These are phyloP conservation scores for Leersia perrieri DNA, from an alignment of 176 grass and related monocot genomes.

Conservation along the genomic window DNA sequence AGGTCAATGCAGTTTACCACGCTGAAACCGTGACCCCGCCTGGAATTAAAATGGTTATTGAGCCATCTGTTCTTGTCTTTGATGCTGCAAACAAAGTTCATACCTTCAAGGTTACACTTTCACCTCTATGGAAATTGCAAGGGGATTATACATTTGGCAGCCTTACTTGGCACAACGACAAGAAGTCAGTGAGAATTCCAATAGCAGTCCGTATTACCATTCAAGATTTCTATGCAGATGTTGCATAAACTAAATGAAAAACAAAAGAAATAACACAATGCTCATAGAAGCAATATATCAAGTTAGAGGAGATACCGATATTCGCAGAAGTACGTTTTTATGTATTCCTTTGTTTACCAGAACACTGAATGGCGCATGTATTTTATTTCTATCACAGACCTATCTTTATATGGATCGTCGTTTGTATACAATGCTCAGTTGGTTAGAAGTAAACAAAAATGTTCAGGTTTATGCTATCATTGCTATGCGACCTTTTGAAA, in stretches of 20 bases:
- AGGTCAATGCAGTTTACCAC: conserved; percentile 13
- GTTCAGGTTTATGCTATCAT: too few relatives aligned
- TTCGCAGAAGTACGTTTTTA: background rate
- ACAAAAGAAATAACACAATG: background rate
- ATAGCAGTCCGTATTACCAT: background rate
- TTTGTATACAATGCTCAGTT: too few relatives aligned
- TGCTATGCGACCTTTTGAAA: too few relatives aligned
- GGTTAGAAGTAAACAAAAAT: too few relatives aligned
- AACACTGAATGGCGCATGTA: background rate
- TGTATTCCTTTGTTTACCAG: background rate
- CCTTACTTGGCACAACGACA: conserved; percentile 24
- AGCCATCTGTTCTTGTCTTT: conserved; percentile 28
- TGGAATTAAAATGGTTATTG: conserved; percentile 28
- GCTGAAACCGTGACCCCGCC: background rate
- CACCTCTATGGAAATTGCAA: conserved; percentile 23
- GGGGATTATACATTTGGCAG: conserved; percentile 36
- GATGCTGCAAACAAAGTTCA: conserved; percentile 1
- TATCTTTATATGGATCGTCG: too few relatives aligned
- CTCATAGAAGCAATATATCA: background rate
- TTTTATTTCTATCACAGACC: too few relatives aligned
- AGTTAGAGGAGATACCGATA: background rate
- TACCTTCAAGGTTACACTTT: conserved; percentile 27
- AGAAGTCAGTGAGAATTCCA: conserved; percentile 10
- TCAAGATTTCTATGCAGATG: conserved; percentile 16
- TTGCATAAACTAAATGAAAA: background rate